These are phyloP conservation scores for Cymbopogon citratus DNA, from an alignment of 176 grass and related monocot species.

Conservation along the genomic window DNA sequence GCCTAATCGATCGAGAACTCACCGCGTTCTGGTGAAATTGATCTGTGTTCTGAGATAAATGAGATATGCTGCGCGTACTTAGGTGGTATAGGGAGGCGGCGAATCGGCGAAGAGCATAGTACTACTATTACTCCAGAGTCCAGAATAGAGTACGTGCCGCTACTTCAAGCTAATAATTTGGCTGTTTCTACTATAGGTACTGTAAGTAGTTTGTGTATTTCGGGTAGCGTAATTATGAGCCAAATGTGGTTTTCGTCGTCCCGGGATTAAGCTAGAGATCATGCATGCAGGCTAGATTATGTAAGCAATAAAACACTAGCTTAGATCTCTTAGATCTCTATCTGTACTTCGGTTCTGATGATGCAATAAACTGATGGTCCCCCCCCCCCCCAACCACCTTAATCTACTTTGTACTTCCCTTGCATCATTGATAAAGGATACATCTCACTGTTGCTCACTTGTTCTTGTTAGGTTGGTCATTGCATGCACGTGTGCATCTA, in stretches of 20 bases:
- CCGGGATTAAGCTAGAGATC: not conserved
- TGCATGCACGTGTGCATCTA: not conserved
- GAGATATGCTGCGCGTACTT: not conserved
- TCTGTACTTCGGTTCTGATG: constrained; percentile 12
- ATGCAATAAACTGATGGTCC: constrained; percentile 10
- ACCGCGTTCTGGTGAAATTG: not conserved
- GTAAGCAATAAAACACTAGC: not conserved
- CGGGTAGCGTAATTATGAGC: not conserved
- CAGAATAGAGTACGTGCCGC: not conserved
- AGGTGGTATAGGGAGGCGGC: not conserved
- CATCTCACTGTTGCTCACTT: not conserved
- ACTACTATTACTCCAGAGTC: not conserved
- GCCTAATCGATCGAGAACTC: constrained; percentile 28
- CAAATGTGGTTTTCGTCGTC: not conserved
- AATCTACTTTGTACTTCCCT: not conserved
- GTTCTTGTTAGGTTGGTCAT: not conserved
- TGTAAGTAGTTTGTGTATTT: not conserved
- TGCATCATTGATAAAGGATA: not conserved
- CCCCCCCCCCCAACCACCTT: no score
- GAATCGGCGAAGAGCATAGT: not conserved
- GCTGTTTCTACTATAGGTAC: not conserved
- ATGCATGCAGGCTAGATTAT: constrained; percentile 7
- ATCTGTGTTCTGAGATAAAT: not conserved
- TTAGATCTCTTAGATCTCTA: not conserved
- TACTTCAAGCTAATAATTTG: not conserved